Base-by-base conservation (phyloP, 1,284 basidiomycete species). In the Ustilago hordei region DNA sequence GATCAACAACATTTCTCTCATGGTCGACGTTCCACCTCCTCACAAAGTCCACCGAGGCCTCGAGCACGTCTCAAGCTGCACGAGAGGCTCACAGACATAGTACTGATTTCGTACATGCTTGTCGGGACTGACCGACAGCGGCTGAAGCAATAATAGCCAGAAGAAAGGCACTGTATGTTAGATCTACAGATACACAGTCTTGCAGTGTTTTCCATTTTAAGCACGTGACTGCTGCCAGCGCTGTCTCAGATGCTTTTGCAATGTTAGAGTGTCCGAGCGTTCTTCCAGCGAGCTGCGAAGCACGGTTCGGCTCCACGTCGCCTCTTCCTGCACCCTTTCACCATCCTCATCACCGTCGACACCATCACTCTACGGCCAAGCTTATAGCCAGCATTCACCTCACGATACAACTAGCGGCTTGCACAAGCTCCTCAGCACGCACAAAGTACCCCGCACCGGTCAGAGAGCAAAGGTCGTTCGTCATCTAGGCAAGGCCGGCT, bases 251-350 rank as follows among this genome's bases (percentile, higher is more conserved):
- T 54, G 60, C 50, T 55, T 17, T 31, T 52, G 50, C 50, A 52
- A 35, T 28, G 3, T n/a, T 8, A 52, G 50, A 32, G 53, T 19
- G 19, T 35, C 19, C 12, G 9, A 28, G n/a, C 39, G 41, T 69
- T 69, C 67, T 69, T 69, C 66, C 60, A 55, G 45, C 48, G 38
- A 17, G 31, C 32, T n/a, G 15, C 23, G 28, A 54, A 55, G 67
- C 63, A 71, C 69, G 60, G 69, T 63, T 60, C 69, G 64, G 69
- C 60, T 71, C 69, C 69, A 71, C 69, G 69, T 71, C 59, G 60
- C 36, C 53, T 38, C 17, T 17, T n/a, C 35, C 17, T n/a, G 17
- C n/a, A 39, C 41, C 39, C 54, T 38, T 36, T 64, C 62, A 64
- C 41, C 57, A 15, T n/a, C 23, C 63, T 62, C n/a, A 53, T 57